Percentiles rank a stretch among this genome's conserved stretches.
Conservation (phyloP, 169 alveolate species). For the Plasmodium coatneyi region DNA sequence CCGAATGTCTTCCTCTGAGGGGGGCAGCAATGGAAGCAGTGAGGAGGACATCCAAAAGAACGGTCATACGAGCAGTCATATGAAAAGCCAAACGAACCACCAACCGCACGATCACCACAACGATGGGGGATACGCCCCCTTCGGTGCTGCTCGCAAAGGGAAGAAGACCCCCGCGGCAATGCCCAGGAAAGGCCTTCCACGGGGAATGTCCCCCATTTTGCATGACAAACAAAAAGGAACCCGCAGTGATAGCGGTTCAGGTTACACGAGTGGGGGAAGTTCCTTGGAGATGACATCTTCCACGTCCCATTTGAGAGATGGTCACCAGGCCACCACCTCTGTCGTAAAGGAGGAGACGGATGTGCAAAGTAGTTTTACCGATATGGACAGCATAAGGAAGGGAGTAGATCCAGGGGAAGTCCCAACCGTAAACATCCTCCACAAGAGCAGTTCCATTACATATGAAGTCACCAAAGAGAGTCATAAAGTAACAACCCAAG, state of each 20-base stretch:
- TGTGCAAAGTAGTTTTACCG: background rate
- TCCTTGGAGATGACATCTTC: background rate
- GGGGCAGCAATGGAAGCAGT: background rate
- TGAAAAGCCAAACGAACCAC: background rate
- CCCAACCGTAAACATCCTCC: background rate
- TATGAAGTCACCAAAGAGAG: no score
- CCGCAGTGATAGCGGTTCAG: background rate
- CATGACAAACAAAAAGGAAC: background rate
- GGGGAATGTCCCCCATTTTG: background rate
- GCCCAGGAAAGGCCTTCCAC: background rate
- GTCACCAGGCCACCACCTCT: background rate
- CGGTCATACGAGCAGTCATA: background rate
- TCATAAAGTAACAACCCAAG: no score
- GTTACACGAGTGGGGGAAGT: background rate
- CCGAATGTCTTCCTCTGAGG: conserved; percentile 14
- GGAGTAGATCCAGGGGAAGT: background rate
- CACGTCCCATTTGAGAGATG: background rate
- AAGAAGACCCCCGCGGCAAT: background rate
- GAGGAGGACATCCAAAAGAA: background rate
- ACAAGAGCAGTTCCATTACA: background rate
- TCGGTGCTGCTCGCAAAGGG: background rate
- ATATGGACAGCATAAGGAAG: background rate
- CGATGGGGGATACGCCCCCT: background rate
- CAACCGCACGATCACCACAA: background rate
- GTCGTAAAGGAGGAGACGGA: background rate